phyloP scores from a whole-genome alignment of 441 rosid species.

The Melastoma candidum region DNA sequence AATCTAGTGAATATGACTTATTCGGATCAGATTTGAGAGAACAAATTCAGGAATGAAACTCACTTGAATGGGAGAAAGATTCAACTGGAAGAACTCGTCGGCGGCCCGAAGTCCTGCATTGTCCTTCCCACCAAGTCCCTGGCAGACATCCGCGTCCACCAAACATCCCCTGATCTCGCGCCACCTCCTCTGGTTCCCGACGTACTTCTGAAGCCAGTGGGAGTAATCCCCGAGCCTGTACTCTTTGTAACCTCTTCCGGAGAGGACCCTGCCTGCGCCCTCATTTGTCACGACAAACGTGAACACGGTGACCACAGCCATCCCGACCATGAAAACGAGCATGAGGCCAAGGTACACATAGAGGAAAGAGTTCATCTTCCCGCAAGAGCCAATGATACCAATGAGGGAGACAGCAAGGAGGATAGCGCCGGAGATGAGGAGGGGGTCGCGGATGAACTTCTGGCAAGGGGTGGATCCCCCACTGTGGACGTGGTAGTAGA shows the following conservation, averaged over 20 bases:
- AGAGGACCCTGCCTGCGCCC: conserved; percentile 26
- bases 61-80: conserved; percentile 28
- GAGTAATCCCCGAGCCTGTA: conserved; percentile 36
- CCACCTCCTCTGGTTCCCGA: conserved; percentile 44
- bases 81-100: conserved; percentile 9
- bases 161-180: conserved; percentile 34
- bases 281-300: conserved; percentile 33
- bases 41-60: too few species aligned
- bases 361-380: conserved; percentile 23
- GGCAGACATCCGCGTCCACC: conserved; percentile 31
- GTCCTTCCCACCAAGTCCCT: conserved; percentile 7
- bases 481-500: conserved; percentile 22
- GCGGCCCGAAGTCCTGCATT: neutral
- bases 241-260: conserved; percentile 33
- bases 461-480: conserved; percentile 26
- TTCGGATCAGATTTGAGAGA: too few species aligned
- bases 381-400: conserved; percentile 43
- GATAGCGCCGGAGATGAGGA: conserved; percentile 30
- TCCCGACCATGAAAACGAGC: conserved; percentile 29
- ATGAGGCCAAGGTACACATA: conserved; percentile 31
- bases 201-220: conserved; percentile 33
- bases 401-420: conserved; percentile 29
- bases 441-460: conserved; percentile 24
- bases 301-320: conserved; percentile 29
- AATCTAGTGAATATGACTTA: too few species aligned